Percentiles rank a stretch among this genome's conserved stretches.
Evolutionary conservation across 176 grass and related monocot genomes (phyloP).

Genomic region (Bolboschoenus planiculmis): DNA sequence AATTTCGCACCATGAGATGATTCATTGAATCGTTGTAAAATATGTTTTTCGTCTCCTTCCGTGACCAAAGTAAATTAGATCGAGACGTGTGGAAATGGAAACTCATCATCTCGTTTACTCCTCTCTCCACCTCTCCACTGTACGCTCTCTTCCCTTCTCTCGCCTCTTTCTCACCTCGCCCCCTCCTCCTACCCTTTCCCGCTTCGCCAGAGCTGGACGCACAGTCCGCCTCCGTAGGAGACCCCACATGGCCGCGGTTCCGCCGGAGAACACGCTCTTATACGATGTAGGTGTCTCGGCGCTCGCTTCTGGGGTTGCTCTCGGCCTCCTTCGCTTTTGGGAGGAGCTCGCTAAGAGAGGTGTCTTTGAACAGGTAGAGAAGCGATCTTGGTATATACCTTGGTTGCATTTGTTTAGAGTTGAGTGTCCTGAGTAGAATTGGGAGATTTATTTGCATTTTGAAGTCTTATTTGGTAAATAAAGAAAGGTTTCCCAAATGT

Average conservation of each 20-base stretch:
- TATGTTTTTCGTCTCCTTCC: too few species aligned
- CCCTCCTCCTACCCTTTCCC: not conserved
- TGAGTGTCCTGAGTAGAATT: not conserved
- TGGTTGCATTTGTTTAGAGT: not conserved
- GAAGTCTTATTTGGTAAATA: not conserved
- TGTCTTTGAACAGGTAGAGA: constrained; percentile 61
- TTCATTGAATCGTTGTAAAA: too few species aligned
- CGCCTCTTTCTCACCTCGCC: not conserved
- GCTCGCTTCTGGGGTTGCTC: constrained; percentile 32
- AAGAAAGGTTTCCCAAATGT: not conserved
- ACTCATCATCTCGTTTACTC: constrained; percentile 8
- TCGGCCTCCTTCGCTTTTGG: constrained; percentile 58
- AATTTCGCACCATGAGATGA: too few species aligned
- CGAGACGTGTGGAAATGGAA: constrained; percentile 9
- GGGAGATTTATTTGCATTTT: not conserved
- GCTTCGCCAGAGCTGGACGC: not conserved
- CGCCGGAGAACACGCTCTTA: constrained; percentile 39
- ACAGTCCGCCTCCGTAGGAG: not conserved
- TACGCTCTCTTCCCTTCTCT: not conserved
- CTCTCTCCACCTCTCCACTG: not conserved
- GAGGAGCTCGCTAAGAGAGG: constrained; percentile 64
- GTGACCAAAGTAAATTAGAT: not conserved
- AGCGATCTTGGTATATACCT: not conserved
- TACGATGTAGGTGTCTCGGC: constrained; percentile 42
- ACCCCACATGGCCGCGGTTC: constrained; percentile 27